Evolutionary conservation across 1,139 yeast species (phyloP).

Genomic region (Williopsis jadinii): DNA sequence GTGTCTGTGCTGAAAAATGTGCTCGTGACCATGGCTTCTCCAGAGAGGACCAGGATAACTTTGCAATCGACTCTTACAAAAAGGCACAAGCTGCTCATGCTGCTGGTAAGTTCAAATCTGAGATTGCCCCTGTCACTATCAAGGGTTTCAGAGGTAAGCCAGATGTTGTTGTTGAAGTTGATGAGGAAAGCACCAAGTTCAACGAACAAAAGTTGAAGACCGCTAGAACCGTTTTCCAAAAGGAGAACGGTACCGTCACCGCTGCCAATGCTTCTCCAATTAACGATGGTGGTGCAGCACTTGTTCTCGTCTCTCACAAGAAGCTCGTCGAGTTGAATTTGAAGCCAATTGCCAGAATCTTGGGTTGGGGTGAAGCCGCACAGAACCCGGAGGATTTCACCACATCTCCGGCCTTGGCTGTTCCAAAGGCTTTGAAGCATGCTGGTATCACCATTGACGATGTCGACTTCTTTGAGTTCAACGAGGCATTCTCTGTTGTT

Average conservation of each 20-base stretch:
- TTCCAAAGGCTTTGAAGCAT: conserved; percentile 91
- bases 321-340: conserved; percentile 79
- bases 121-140: conserved; percentile 80
- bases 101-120: conserved; percentile 72
- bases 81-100: conserved; percentile 78
- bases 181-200: conserved; percentile 66
- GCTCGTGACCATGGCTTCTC: conserved; percentile 63
- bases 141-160: conserved; percentile 94
- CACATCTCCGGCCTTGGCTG: conserved; percentile 87
- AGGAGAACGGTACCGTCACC: conserved; percentile 88
- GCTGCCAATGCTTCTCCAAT: conserved; percentile 95
- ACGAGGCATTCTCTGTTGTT: conserved; percentile 95
- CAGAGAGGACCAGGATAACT: conserved; percentile 68
- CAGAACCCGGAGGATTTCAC: conserved; percentile 91
- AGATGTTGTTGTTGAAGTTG: conserved; percentile 59
- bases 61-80: conserved; percentile 60
- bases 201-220: conserved; percentile 66
- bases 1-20: conserved; percentile 94
- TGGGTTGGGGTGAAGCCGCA: conserved; percentile 98
- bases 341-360: conserved; percentile 79
- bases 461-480: conserved; percentile 65
- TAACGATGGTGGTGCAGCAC: conserved; percentile 97
- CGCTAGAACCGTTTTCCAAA: conserved; percentile 91
- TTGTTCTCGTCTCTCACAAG: conserved; percentile 73
- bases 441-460: conserved; percentile 59